Evolutionary conservation across 139 green algal species (phyloP).

Genomic region (Chlorella sp.): DNA sequence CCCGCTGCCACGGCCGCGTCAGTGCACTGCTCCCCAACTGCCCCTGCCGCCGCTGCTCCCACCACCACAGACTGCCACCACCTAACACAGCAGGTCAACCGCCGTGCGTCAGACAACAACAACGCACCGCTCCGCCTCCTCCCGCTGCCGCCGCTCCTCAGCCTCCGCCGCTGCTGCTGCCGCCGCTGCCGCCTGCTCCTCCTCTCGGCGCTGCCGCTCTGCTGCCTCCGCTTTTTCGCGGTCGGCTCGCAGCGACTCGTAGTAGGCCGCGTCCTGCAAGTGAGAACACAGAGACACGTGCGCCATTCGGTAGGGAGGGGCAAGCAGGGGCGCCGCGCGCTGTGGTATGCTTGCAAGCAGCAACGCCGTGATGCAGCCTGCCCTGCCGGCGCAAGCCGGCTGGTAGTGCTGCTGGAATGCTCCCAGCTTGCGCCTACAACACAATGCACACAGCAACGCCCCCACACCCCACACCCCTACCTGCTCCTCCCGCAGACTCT

Average conservation of each 20-base stretch:
- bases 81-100: neutral
- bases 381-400: too few species aligned
- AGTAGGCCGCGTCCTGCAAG: constrained; percentile 17
- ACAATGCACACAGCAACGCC: too few species aligned
- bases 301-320: too few species aligned
- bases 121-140: constrained; percentile 11
- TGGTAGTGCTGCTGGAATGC: too few species aligned
- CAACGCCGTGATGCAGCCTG: too few species aligned
- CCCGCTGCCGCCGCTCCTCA: constrained; percentile 15
- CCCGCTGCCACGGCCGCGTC: too few species aligned
- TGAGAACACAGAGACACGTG: neutral
- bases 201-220: constrained; percentile 1
- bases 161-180: constrained; percentile 13
- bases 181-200: constrained; percentile 5
- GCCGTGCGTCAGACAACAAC: neutral
- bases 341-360: too few species aligned
- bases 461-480: constrained; percentile 15
- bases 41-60: neutral
- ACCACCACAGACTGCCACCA: neutral
- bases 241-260: constrained; percentile 35
- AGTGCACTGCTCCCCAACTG: neutral
- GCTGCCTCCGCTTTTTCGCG: constrained; percentile 20
- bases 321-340: neutral
- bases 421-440: too few species aligned
- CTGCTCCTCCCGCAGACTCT: constrained; percentile 41